phyloP scores from a whole-genome alignment of 768 basidiomycete genomes.

The Leccinum incarnatum region DNA sequence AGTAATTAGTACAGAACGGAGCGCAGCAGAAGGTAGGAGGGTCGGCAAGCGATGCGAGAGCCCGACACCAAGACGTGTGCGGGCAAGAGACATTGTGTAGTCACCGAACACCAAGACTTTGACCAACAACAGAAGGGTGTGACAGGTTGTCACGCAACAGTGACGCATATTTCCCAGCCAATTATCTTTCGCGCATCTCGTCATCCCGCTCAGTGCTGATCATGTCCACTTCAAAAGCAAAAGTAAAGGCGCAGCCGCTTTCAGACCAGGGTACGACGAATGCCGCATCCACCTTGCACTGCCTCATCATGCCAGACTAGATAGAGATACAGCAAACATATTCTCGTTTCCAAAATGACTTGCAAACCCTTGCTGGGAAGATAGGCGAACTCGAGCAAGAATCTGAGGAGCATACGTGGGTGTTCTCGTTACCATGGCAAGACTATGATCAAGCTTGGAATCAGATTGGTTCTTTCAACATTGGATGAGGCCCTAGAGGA shows the following conservation, averaged over 20 bases:
- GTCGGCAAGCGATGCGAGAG: constrained; percentile 45
- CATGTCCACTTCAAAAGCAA: constrained; percentile 58
- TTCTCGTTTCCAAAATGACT: constrained; percentile 78
- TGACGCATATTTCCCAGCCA: constrained; percentile 27
- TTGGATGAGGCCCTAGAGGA: constrained; percentile 77
- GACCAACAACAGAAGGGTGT: constrained; percentile 16
- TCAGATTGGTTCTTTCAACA: constrained; percentile 84
- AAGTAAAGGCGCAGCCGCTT: constrained; percentile 54
- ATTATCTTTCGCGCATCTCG: constrained; percentile 21
- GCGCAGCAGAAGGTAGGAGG: constrained; percentile 24
- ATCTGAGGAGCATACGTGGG: constrained; percentile 91
- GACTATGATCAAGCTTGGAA: neutral
- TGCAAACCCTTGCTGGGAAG: constrained; percentile 89
- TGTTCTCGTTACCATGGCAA: constrained; percentile 17
- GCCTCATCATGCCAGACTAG: constrained; percentile 44
- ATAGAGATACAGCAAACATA: constrained; percentile 86
- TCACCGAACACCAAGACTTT: constrained; percentile 16
- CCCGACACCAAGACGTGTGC: constrained; percentile 50
- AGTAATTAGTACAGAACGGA: constrained; percentile 39
- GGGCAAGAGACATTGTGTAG: constrained; percentile 54
- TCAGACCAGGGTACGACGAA: constrained; percentile 67
- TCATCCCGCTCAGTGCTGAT: neutral
- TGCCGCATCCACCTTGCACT: constrained; percentile 8
- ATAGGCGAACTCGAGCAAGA: constrained; percentile 96
- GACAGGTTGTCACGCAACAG: constrained; percentile 27